Evolutionary conservation across 1,284 basidiomycete genomes (phyloP).

Genomic region (Ceratobasidium sp.): DNA sequence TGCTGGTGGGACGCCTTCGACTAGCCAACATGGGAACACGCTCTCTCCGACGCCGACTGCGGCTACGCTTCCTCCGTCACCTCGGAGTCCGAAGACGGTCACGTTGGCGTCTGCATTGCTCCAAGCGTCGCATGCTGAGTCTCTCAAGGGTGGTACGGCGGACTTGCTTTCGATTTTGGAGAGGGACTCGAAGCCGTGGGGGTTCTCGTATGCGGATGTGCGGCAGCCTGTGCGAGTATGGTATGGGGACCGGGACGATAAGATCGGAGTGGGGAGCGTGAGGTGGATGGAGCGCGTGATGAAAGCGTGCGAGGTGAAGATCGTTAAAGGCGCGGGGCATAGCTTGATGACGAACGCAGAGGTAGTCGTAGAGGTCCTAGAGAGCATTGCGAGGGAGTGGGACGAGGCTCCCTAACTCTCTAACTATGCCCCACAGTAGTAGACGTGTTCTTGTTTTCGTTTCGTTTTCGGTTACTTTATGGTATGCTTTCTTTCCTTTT

Average conservation of each 20-base stretch:
- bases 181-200: slow-evolving; percentile 55
- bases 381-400: slow-evolving; percentile 63
- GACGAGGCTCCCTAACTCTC: slow-evolving; percentile 11
- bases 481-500: not conserved
- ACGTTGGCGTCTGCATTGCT: slow-evolving; percentile 77
- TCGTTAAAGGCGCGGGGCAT: slow-evolving; percentile 91
- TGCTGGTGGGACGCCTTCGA: not conserved
- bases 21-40: not conserved
- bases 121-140: slow-evolving; percentile 95
- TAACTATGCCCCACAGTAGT: too few relatives aligned
- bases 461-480: slow-evolving; percentile 1
- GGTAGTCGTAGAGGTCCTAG: slow-evolving; percentile 90
- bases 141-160: slow-evolving; percentile 88
- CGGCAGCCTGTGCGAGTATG: slow-evolving; percentile 86
- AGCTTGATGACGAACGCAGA: slow-evolving; percentile 90
- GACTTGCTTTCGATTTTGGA: slow-evolving; percentile 75
- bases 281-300: slow-evolving; percentile 91
- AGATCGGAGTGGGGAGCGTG: slow-evolving; percentile 89
- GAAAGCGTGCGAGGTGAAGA: slow-evolving; percentile 82
- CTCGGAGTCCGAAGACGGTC: slow-evolving; percentile 43
- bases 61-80: slow-evolving; percentile 14
- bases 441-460: too few relatives aligned
- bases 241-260: slow-evolving; percentile 95
- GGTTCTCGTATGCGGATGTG: slow-evolving; percentile 70
- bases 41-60: slow-evolving; percentile 17